Evolutionary conservation across 2,329 filamentous ascomycete species (phyloP), one percentile per base, ranked within the genome.

Genomic region (Hortaea sp.): DNA sequence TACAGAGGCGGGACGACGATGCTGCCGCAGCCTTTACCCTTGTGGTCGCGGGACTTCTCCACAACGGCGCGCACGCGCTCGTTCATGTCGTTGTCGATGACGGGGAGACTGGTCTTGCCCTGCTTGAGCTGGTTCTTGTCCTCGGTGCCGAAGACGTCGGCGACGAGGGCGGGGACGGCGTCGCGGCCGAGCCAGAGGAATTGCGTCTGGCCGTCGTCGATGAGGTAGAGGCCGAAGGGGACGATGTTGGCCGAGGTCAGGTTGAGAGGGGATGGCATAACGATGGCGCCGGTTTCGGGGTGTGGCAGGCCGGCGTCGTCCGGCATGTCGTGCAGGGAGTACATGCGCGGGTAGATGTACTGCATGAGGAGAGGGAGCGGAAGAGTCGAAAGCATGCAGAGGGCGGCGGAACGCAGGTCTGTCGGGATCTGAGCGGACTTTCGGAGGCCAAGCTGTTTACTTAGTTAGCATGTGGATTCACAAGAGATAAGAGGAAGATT

Each of bases 101-200:
- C 82, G 0, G 90, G 88, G 53, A 98, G 68, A 4, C 81, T 79
- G 27, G 83, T 83, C 76, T 98, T 98, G 65, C 92, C 92, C 52
- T 95, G 87, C 55, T 88, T 88, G 50, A 98, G 73, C 62, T 88
- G 84, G 35, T 81, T 82, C 62, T 85, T 82, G 67, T 95, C 89
- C 40, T 83, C 75, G 7, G 92, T 76, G 27, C 88, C 90, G 64
- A 98, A 98, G 5, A 97, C 90, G 59, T 98, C 92, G 44, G 77
- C 69, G 37, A 97, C 73, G 30, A 98, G 76, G 62, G 94, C 88
- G 1, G 88, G 88, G 29, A 98, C 88, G 1, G 90, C 84, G 56
- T 98, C 90, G 32, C 89, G 82, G 10, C 92, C 92, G 13, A 97
- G 77, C 92, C 92, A 98, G 41, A 98, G 70, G 76, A 98, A 98